phyloP scores from a whole-genome alignment of 23 red algal species.

The Agarophyton chilense region DNA sequence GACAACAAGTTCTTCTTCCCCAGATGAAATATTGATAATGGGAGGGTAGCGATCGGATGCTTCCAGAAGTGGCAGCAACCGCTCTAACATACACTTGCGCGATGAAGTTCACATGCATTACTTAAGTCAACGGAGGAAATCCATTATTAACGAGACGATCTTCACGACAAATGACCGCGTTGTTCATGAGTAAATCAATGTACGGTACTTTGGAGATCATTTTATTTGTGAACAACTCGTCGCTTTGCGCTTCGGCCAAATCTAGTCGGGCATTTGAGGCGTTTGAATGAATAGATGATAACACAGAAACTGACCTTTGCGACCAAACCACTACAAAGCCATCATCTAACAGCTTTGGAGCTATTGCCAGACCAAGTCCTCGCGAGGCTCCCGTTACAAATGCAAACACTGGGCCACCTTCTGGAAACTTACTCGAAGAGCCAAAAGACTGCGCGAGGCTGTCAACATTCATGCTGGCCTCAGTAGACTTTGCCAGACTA shows the following conservation, averaged over 20 bases:
- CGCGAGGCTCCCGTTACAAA: slow-evolving; percentile 60
- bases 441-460: background rate
- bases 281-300: background rate
- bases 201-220: slow-evolving; percentile 34
- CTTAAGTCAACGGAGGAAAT: background rate
- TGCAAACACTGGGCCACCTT: slow-evolving; percentile 12
- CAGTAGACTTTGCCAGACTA: too few relatives aligned
- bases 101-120: slow-evolving; percentile 66
- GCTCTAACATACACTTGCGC: slow-evolving; percentile 36
- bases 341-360: background rate
- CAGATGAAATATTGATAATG: slow-evolving; percentile 76
- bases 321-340: slow-evolving; percentile 23
- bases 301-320: slow-evolving; percentile 16
- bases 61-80: slow-evolving; percentile 26
- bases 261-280: background rate
- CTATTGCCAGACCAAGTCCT: slow-evolving; percentile 39
- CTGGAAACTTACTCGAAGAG: background rate
- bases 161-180: slow-evolving; percentile 57
- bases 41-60: background rate
- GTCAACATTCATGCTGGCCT: background rate
- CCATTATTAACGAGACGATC: slow-evolving; percentile 8
- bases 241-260: background rate
- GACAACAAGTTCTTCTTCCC: slow-evolving; percentile 72
- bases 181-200: slow-evolving; percentile 74
- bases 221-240: background rate